Conservation (phyloP, 257 asterid genomes). For the Marsdenia floribunda region DNA sequence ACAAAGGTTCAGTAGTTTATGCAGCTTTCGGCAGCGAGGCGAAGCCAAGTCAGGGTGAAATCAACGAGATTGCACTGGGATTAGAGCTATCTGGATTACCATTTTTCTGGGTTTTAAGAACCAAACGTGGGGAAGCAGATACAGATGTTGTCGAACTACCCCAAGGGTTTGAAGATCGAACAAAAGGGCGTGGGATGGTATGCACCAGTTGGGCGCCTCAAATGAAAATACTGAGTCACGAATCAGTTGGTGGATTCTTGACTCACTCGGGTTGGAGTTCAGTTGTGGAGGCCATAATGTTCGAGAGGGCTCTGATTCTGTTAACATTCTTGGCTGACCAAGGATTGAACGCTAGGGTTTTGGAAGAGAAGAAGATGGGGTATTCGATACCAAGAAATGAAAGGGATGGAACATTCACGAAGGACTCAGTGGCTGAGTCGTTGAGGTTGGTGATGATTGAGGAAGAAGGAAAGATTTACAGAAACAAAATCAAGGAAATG, state of each 20-base stretch:
- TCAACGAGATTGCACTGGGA: constrained; percentile 25
- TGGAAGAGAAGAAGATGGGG: constrained; percentile 28
- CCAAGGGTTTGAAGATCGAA: constrained; percentile 29
- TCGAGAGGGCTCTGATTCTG: constrained; percentile 18
- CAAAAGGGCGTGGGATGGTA: constrained; percentile 20
- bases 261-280: constrained; percentile 39
- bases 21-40: constrained; percentile 39
- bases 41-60: constrained; percentile 30
- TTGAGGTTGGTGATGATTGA: constrained; percentile 26
- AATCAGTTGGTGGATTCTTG: constrained; percentile 31
- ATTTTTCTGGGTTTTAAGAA: constrained; percentile 29
- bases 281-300: constrained; percentile 28
- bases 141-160: constrained; percentile 16
- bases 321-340: constrained; percentile 28
- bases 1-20: constrained; percentile 25
- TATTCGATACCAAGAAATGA: constrained; percentile 26
- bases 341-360: constrained; percentile 20
- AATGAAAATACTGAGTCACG: constrained; percentile 27
- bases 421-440: constrained; percentile 25
- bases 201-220: constrained; percentile 38
- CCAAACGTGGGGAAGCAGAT: constrained; percentile 20
- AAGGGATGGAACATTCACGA: constrained; percentile 22
- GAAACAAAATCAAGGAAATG: constrained; percentile 29
- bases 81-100: constrained; percentile 30
- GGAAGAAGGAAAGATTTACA: constrained; percentile 24